A percentile compares a stretch with the other conserved stretches of the same genome.
phyloP scores from a whole-genome alignment of 176 grass and related monocot species.

The Rhynchospora tenuis region DNA sequence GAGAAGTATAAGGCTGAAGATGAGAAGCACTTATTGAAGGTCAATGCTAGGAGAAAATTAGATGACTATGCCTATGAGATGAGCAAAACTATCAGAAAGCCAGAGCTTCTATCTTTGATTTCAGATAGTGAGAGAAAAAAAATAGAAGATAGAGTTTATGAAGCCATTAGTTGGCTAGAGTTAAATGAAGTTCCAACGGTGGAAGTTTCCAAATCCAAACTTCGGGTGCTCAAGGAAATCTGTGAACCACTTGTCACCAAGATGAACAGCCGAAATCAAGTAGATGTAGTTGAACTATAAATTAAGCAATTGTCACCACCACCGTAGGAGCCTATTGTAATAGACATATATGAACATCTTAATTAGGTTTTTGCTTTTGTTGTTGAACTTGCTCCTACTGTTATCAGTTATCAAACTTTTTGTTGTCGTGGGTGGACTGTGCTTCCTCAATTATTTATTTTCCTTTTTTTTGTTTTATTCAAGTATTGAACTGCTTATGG shows the following conservation, averaged over 20 bases:
- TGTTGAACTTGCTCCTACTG: no score
- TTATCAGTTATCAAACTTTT: no score
- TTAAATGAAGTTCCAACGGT: neutral
- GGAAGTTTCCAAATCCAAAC: neutral
- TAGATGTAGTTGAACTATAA: no score
- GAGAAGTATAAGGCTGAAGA: slow-evolving; percentile 19
- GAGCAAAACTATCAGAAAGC: neutral
- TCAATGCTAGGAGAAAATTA: neutral
- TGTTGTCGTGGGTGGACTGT: no score
- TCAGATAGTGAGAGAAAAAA: neutral
- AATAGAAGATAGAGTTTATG: neutral
- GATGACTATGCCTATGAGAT: slow-evolving; percentile 6
- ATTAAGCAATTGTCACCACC: no score
- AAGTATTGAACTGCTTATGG: no score
- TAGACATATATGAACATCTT: no score
- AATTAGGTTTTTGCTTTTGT: no score
- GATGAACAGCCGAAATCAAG: neutral
- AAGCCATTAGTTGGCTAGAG: neutral
- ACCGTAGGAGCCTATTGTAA: no score
- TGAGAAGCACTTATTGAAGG: neutral
- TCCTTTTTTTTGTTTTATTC: no score
- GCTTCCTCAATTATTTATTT: no score
- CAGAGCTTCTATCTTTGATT: neutral
- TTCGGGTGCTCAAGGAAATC: neutral
- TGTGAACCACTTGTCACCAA: neutral